phyloP scores from a whole-genome alignment of 2,329 filamentous ascomycete species.

The Ceratocystis smalleyi region DNA sequence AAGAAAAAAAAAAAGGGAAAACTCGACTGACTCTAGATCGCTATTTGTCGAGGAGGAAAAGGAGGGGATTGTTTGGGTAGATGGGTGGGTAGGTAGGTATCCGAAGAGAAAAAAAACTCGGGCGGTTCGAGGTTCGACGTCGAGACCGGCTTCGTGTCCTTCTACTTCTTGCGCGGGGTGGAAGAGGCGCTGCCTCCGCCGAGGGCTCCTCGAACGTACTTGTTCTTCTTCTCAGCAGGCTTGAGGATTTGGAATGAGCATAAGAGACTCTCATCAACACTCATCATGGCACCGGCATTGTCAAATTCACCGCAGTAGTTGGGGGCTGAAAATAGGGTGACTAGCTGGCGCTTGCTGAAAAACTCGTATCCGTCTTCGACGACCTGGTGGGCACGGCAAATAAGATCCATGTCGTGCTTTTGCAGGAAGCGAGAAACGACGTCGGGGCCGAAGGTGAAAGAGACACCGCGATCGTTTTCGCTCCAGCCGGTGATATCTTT shows the following conservation, averaged over 20 bases:
- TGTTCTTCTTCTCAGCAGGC: constrained; percentile 99
- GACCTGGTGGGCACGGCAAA: constrained; percentile 95
- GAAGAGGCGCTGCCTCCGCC: constrained; percentile 26
- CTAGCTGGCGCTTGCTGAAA: constrained; percentile 94
- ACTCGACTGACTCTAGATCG: background rate
- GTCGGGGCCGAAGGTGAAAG: constrained; percentile 94
- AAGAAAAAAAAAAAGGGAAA: background rate
- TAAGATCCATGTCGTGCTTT: constrained; percentile 99
- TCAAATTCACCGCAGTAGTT: constrained; percentile 99
- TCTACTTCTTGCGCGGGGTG: constrained; percentile 18
- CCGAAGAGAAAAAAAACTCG: constrained; percentile 9
- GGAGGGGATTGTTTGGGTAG: background rate
- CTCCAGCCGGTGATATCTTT: constrained; percentile 99
- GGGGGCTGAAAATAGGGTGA: constrained; percentile 92
- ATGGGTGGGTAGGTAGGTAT: background rate
- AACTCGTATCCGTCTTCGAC: constrained; percentile 99
- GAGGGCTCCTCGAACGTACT: constrained; percentile 76
- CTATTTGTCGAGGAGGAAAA: background rate
- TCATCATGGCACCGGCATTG: constrained; percentile 99
- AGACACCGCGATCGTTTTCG: constrained; percentile 96
- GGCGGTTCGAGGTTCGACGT: constrained; percentile 10
- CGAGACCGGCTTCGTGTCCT: constrained; percentile 9
- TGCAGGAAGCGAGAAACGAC: constrained; percentile 94
- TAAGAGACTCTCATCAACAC: constrained; percentile 91
- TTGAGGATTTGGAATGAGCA: constrained; percentile 99